phyloP scores from a whole-genome alignment of 2,329 filamentous ascomycete genomes.

The Alternaria triticina region DNA sequence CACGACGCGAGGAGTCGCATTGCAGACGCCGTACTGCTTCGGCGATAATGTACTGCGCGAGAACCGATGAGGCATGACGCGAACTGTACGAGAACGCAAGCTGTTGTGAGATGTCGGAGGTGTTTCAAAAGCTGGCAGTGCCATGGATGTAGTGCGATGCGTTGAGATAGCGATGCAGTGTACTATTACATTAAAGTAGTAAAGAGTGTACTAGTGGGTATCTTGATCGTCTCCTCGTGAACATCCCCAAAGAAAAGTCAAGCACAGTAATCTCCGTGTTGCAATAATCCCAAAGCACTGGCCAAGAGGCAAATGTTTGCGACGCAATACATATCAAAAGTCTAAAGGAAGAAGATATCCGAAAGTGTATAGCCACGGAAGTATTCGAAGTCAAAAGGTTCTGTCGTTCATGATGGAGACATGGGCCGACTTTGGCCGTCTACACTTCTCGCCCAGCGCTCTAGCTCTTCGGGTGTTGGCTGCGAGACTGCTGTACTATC shows the following conservation, averaged over 20 bases:
- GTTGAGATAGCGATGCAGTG: background rate
- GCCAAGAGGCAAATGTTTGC: background rate
- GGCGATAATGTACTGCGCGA: background rate
- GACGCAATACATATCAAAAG: background rate
- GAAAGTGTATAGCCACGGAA: background rate
- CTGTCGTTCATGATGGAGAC: conserved; percentile 13
- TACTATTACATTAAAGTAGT: conserved; percentile 14
- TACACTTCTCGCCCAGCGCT: conserved; percentile 29
- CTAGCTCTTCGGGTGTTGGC: conserved; percentile 42
- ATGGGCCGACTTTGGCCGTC: conserved; percentile 17
- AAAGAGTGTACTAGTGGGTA: conserved; percentile 30
- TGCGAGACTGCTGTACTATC: conserved; percentile 45
- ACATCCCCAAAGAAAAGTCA: background rate
- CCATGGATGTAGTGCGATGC: background rate
- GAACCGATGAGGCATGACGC: background rate
- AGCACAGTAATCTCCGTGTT: background rate
- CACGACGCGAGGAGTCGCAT: background rate
- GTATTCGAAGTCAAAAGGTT: background rate
- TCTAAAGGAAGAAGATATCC: background rate
- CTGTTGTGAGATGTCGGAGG: background rate
- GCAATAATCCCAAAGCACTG: background rate
- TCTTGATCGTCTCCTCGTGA: conserved; percentile 5
- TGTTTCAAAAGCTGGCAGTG: background rate
- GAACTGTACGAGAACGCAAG: background rate
- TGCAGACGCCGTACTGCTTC: background rate